Base-by-base conservation (phyloP, 345 rosid genomes). In the Gossypium sturtianum region DNA sequence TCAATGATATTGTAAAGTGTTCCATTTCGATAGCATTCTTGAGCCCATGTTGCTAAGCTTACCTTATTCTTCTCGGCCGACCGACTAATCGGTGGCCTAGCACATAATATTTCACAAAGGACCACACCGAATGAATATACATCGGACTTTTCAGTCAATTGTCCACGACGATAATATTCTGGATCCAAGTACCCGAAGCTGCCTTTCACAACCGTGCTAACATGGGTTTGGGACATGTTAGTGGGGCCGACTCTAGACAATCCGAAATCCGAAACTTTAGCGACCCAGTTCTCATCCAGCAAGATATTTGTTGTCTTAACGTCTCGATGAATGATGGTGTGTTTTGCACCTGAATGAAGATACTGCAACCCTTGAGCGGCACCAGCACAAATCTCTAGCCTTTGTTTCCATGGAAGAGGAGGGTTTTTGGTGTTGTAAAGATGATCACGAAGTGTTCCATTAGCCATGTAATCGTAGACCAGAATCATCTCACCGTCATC, bases 401-500 rank as follows among this genome's bases (percentile, higher is more conserved):
- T 20, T 6, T 76, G 81, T 25, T 74, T 72, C 85, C 83, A 82
- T 9, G 81, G 17, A 1, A 82, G 73, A 1, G 83, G 74, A 38
- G 79, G 78, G 44, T 79, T 79, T 15, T 77, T 75, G 15, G 80
- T 23, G 47, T 71, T 48, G 69, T 70, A 79, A 15, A 82, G 79
- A 68, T 79, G 85, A 12, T 74, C 79, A 9, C 80, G 74, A 20
- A 82, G 73, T 9, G 85, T 79, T 7, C 80, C 81, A 17, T 29
- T 65, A 0, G 80, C 43, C 85, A 82, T 79, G 75, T 79, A 79
- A 43, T 77, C 83, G 25, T 82, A 82, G 0, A 82, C 83, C 23
- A 87, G 81, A 34, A 87, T 85, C 91, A 85, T 87, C 79, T 87
- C 91, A 13, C 66, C 76, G 29, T 77, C 75, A 2, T 84, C 91